Percentiles rank a stretch among this genome's conserved stretches.
These are phyloP conservation scores for Kalaharituber pfeilii DNA, from an alignment of 2,329 filamentous ascomycete species.

Conservation along the genomic window DNA sequence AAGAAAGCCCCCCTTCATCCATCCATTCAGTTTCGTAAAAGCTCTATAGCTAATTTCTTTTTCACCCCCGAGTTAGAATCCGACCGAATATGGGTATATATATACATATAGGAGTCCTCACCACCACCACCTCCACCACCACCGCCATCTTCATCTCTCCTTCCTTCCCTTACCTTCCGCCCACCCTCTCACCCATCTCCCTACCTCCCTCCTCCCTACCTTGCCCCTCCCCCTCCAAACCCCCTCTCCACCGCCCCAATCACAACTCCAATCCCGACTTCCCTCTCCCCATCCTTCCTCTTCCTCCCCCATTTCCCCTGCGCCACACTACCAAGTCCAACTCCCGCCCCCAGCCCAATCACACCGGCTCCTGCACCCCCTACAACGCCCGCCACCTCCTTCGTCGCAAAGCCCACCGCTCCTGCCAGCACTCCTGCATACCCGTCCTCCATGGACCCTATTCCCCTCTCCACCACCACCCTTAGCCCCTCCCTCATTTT, in stretches of 20 bases:
- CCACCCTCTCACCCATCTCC: constrained; percentile 45
- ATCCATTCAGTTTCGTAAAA: too few species aligned
- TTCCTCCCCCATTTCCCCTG: constrained; percentile 75
- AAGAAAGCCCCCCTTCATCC: too few species aligned
- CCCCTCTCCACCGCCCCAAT: constrained; percentile 28
- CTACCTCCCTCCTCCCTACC: constrained; percentile 73
- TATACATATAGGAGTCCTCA: too few species aligned
- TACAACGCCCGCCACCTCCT: constrained; percentile 89
- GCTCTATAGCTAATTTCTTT: too few species aligned
- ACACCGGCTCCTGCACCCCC: constrained; percentile 54
- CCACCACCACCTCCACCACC: constrained; percentile 73
- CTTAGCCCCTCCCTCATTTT: constrained; percentile 58
- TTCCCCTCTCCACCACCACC: constrained; percentile 64
- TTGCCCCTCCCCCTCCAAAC: constrained; percentile 21
- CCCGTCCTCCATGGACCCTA: constrained; percentile 51
- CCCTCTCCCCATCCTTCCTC: constrained; percentile 55
- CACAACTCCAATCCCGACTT: constrained; percentile 79
- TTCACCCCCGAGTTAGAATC: too few species aligned
- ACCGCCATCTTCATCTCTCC: constrained; percentile 85
- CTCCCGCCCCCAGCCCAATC: constrained; percentile 32
- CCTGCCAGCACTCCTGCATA: constrained; percentile 40
- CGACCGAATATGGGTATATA: too few species aligned
- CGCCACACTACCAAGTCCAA: constrained; percentile 53
- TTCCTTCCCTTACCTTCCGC: constrained; percentile 66
- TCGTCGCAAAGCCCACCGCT: constrained; percentile 52